These are phyloP conservation scores for Eucalyptus tenuipes DNA, from an alignment of 345 rosid species.

Conservation along the genomic window DNA sequence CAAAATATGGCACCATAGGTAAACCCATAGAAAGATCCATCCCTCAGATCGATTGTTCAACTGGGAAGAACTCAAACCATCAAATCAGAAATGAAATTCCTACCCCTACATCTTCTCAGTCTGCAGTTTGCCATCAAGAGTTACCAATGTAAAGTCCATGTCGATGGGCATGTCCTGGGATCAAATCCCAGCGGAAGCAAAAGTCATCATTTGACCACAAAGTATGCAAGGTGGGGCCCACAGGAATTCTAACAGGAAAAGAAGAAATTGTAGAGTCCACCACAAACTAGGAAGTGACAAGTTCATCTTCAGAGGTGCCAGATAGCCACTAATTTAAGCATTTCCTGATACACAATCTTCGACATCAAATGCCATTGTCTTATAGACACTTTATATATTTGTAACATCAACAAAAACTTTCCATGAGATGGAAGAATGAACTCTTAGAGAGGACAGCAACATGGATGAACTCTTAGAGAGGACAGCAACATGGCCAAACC, in stretches of 20 bases:
- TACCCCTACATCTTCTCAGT: background rate
- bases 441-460: background rate
- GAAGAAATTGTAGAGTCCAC: background rate
- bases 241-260: background rate
- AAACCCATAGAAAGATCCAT: background rate
- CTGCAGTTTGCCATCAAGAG: background rate
- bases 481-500: background rate
- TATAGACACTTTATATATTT: background rate
- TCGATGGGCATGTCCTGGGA: background rate
- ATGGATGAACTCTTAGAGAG: background rate
- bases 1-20: background rate
- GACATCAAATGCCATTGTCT: background rate
- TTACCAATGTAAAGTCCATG: background rate
- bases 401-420: background rate
- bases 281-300: background rate
- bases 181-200: background rate
- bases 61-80: background rate
- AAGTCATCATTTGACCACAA: background rate
- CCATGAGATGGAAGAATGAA: background rate
- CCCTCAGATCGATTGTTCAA: background rate
- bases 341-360: background rate
- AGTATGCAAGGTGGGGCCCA: background rate
- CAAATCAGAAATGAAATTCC: background rate
- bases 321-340: background rate
- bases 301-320: background rate